A percentile compares a stretch with the other conserved stretches of the same genome.
These are phyloP conservation scores for Trichoderma sp. DNA, from an alignment of 2,329 filamentous ascomycete species.

Conservation along the genomic window DNA sequence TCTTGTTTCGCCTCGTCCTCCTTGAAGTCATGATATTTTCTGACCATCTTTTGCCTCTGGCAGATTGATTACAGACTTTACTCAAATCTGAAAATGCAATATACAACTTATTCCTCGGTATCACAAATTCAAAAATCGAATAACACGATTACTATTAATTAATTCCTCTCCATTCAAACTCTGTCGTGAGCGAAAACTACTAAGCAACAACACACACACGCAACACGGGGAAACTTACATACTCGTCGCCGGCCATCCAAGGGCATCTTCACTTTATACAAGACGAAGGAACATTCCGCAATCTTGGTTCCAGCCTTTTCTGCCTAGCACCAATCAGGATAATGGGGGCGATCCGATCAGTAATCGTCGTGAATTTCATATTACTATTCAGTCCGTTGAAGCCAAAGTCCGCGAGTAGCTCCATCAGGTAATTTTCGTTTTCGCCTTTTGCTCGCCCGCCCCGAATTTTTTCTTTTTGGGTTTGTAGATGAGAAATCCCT, in stretches of 20 bases:
- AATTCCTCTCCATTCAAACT: not conserved
- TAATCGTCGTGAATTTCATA: not conserved
- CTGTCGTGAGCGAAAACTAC: not conserved
- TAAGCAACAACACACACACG: not conserved
- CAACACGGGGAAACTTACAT: not conserved
- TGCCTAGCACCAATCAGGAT: not conserved
- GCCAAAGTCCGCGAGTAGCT: not conserved
- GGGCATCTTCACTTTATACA: not conserved
- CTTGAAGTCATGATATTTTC: not conserved
- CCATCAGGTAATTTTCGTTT: not conserved
- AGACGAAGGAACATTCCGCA: not conserved
- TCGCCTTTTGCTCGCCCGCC: not conserved
- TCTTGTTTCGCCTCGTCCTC: not conserved
- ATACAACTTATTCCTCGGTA: not conserved
- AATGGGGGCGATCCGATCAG: slow-evolving; percentile 1
- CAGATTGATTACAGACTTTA: not conserved
- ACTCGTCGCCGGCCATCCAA: not conserved
- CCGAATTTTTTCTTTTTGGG: not conserved
- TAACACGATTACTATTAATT: not conserved
- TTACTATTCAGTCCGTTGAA: slow-evolving; percentile 1
- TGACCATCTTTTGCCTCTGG: not conserved
- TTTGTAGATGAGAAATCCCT: not conserved
- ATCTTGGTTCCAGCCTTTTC: not conserved
- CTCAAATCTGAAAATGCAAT: not conserved
- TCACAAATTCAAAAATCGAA: not conserved